Evolutionary conservation across 2,329 filamentous ascomycete species (phyloP).

Genomic region (Coleophoma eucalyptorum): DNA sequence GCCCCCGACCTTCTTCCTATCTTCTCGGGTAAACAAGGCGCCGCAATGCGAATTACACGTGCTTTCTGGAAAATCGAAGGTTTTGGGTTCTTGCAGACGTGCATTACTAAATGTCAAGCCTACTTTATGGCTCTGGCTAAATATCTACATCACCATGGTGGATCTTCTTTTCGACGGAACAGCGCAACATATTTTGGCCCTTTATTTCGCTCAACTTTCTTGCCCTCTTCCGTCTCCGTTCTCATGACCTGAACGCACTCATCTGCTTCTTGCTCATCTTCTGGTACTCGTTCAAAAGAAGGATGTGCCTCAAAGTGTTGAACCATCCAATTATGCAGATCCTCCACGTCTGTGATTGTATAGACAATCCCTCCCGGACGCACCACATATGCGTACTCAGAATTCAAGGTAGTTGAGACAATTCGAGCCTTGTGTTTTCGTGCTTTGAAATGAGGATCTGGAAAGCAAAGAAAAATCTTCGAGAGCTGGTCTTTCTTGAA

Average conservation of each 20-base stretch:
- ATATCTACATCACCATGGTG: conserved; percentile 46
- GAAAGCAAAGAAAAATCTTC: conserved; percentile 97
- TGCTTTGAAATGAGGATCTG: conserved; percentile 96
- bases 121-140: background rate
- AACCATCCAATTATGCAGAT: conserved; percentile 91
- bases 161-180: conserved; percentile 67
- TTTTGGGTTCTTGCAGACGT: too few species aligned
- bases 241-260: conserved; percentile 72
- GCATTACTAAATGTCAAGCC: too few species aligned
- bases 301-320: conserved; percentile 75
- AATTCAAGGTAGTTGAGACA: conserved; percentile 80
- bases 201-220: conserved; percentile 89
- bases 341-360: conserved; percentile 96
- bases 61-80: too few species aligned
- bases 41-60: too few species aligned
- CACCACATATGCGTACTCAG: conserved; percentile 89
- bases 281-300: conserved; percentile 71
- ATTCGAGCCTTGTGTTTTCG: conserved; percentile 97
- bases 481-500: conserved; percentile 76
- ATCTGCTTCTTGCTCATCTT: conserved; percentile 65
- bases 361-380: conserved; percentile 83
- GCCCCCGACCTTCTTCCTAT: too few species aligned
- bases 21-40: too few species aligned
- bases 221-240: conserved; percentile 90
- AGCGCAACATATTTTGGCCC: conserved; percentile 89